These are phyloP conservation scores for Phytophthora agathidicida DNA, from an alignment of 352 stramenopile genomes.

Conservation along the genomic window DNA sequence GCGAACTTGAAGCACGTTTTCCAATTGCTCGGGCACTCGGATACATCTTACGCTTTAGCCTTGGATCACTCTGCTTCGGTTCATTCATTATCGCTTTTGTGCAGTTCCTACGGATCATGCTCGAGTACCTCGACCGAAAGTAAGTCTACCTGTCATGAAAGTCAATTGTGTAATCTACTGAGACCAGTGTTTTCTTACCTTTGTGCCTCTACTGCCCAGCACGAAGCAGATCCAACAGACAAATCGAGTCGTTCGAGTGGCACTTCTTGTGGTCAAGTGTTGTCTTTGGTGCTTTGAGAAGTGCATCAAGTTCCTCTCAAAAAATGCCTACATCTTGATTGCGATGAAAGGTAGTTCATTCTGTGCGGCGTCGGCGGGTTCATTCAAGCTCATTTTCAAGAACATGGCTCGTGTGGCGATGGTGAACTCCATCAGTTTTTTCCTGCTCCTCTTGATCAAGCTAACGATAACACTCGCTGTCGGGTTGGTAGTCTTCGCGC, in stretches of 20 bases:
- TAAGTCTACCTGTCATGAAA: too few relatives aligned
- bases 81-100: conserved; percentile 97
- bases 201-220: conserved; percentile 33
- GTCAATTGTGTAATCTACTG: too few relatives aligned
- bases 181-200: too few relatives aligned
- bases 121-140: conserved; percentile 96
- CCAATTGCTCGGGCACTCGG: conserved; percentile 65
- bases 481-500: conserved; percentile 51
- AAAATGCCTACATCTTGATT: conserved; percentile 95
- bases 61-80: conserved; percentile 96
- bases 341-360: conserved; percentile 84
- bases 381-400: conserved; percentile 93
- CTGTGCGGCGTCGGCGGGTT: conserved; percentile 90
- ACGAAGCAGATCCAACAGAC: conserved; percentile 75
- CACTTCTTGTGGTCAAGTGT: conserved; percentile 83
- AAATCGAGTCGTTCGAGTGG: conserved; percentile 84
- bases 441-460: conserved; percentile 95
- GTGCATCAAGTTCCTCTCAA: conserved; percentile 97
- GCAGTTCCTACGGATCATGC: conserved; percentile 93
- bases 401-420: conserved; percentile 92
- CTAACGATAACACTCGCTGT: conserved; percentile 72
- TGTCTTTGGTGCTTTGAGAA: conserved; percentile 97
- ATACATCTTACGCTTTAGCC: conserved; percentile 88
- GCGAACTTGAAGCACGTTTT: conserved; percentile 57
- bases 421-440: conserved; percentile 92